Conservation (phyloP, 2,329 filamentous ascomycete genomes). For the Fusarium anguioides region DNA sequence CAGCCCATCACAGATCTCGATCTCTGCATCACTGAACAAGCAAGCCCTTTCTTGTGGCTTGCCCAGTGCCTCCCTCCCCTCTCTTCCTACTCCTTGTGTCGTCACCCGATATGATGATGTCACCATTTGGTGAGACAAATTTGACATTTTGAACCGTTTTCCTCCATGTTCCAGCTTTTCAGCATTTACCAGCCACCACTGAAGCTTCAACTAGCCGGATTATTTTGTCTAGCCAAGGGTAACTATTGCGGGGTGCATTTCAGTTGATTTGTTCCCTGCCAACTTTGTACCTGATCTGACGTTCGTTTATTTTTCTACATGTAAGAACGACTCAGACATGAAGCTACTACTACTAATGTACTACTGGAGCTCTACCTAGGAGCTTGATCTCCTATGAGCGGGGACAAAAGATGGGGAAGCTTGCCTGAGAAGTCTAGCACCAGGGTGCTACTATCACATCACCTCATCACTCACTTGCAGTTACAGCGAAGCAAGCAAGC, state of each 20-base stretch:
- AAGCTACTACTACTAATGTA: too few relatives aligned
- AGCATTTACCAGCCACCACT: not conserved
- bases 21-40: constrained; percentile 39
- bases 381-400: constrained; percentile 31
- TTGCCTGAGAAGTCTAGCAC: constrained; percentile 12
- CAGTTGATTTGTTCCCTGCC: constrained; percentile 13
- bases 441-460: not conserved
- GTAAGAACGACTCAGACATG: not conserved
- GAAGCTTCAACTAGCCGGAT: not conserved
- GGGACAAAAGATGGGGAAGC: constrained; percentile 35
- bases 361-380: not conserved
- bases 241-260: constrained; percentile 15
- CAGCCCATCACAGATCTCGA: constrained; percentile 39
- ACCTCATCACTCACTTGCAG: not conserved
- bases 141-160: constrained; percentile 1
- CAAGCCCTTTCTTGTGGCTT: constrained; percentile 32
- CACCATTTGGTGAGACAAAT: constrained; percentile 50
- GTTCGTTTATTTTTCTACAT: constrained; percentile 37
- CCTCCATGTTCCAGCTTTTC: not conserved
- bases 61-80: constrained; percentile 29
- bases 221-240: not conserved
- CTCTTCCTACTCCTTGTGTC: constrained; percentile 43
- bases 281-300: constrained; percentile 35
- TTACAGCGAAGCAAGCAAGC: not conserved
- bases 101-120: constrained; percentile 55